A percentile compares a stretch with the other conserved stretches of the same genome.
These are phyloP conservation scores for Gentiana dahurica DNA, from an alignment of 257 asterid genomes.

Conservation along the genomic window DNA sequence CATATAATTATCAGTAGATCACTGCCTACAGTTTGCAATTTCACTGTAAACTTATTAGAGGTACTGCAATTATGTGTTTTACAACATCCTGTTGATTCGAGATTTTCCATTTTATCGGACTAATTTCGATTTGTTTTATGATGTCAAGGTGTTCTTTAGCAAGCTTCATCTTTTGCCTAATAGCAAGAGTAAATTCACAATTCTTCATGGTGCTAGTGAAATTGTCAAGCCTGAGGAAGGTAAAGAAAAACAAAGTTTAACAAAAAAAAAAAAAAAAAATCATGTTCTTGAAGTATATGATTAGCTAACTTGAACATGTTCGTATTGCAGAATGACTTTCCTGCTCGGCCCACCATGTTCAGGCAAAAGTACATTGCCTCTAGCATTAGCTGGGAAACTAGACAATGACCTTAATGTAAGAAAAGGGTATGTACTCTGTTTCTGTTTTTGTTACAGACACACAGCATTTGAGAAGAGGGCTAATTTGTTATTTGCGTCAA, in stretches of 20 bases:
- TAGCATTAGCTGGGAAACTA: slow-evolving; percentile 63
- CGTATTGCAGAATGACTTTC: slow-evolving; percentile 50
- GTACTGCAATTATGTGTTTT: slow-evolving; percentile 16
- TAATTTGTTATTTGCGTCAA: no score
- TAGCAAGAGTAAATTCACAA: slow-evolving; percentile 57
- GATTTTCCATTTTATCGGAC: background rate
- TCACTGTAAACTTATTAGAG: slow-evolving; percentile 60
- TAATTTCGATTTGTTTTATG: background rate
- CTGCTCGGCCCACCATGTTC: slow-evolving; percentile 70
- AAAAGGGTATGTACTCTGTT: background rate
- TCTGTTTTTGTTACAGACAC: no score
- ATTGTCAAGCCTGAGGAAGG: slow-evolving; percentile 88
- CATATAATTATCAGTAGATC: no score
- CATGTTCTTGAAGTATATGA: background rate
- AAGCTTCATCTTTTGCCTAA: slow-evolving; percentile 45
- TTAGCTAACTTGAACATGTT: background rate
- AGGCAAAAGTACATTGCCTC: slow-evolving; percentile 53
- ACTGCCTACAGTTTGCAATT: slow-evolving; percentile 69
- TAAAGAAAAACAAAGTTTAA: no score
- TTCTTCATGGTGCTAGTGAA: slow-evolving; percentile 67
- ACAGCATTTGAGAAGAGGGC: no score
- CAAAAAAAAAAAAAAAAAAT: background rate
- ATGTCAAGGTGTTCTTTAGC: slow-evolving; percentile 62
- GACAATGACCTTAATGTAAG: slow-evolving; percentile 38
- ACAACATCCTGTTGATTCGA: background rate